Base-by-base conservation (phyloP, 371 early-diverging fungal genomes). In the Ordospora pajunii region DNA sequence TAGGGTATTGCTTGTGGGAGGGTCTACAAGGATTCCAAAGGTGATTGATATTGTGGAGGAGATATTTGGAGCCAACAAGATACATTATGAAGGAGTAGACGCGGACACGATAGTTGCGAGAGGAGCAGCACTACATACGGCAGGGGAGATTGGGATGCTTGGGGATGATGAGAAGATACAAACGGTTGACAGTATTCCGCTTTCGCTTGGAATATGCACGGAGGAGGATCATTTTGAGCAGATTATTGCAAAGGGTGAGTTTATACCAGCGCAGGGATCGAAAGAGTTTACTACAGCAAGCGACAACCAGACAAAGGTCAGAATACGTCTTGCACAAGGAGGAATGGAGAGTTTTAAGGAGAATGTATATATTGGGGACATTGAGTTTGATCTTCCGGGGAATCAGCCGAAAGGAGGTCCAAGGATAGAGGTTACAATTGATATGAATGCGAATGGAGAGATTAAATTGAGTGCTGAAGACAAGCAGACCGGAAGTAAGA, bases 11-110 rank as follows among this genome's bases (percentile, higher is more conserved):
- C 87, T 98, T 46, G 97, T 96, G 78, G 98, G 98, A 86, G 96
- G 98, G 82, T 94, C 95, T 82, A 95, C 96, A 76, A 95, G 97
- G 90, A 97, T 98, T 86, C 97, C 97, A 88, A 95, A 93, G 90
- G 91, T 98, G 84, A 94, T 93, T 86, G 89, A 93, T 87, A 89
- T 96, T 78, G 89, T 98, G 77, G 89, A 90, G 23, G 95, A 95
- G 85, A 92, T 88, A 87, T 97, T 97, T 88, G 93, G 93, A 17
- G 78, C 67, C n/a, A 32, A 63, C 23, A 77, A 73, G 11, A 73
- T 71, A 32, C 48, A 46, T 12, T 77, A 75, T 45, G 76, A 77
- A 50, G 78, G 68, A 43, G 63, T 72, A 0, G 64, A 75, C 65
- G 73, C 81, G 0, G 76, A 78, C 43, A 96, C 96, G 86, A 92